phyloP scores from a whole-genome alignment of 163 green algal species.

The Chlorella variabilis region DNA sequence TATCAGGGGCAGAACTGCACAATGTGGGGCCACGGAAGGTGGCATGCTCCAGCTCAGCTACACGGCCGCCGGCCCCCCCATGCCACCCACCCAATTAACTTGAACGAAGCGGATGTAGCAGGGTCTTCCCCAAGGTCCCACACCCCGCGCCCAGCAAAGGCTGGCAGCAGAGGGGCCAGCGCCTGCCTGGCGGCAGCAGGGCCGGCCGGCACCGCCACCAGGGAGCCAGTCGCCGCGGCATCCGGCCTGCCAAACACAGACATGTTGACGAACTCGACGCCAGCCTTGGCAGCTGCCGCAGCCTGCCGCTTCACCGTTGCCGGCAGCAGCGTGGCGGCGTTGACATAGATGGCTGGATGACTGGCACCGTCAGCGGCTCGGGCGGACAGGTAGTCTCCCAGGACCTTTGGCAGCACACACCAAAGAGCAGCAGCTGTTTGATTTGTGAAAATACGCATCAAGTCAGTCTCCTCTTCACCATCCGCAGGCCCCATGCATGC shows the following conservation, averaged over 20 bases:
- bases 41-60: too few species aligned
- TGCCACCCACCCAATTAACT: constrained; percentile 22
- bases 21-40: too few species aligned
- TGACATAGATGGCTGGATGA: too few species aligned
- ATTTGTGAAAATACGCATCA: too few species aligned
- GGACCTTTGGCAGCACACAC: background rate
- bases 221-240: constrained; percentile 50
- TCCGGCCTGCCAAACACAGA: constrained; percentile 72
- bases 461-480: too few species aligned
- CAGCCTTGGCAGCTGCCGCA: background rate
- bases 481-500: background rate
- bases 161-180: constrained; percentile 1
- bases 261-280: constrained; percentile 44
- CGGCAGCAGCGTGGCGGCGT: constrained; percentile 66
- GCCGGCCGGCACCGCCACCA: constrained; percentile 56
- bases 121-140: constrained; percentile 54
- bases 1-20: too few species aligned
- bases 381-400: constrained; percentile 12
- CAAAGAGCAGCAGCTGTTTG: too few species aligned
- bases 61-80: too few species aligned
- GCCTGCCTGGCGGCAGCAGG: background rate
- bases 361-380: constrained; percentile 20
- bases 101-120: constrained; percentile 36
- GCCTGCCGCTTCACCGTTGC: constrained; percentile 39
- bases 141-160: constrained; percentile 29